These are phyloP conservation scores for Vaccinium corymbosum DNA, from an alignment of 148 eudicot genomes.

Conservation along the genomic window DNA sequence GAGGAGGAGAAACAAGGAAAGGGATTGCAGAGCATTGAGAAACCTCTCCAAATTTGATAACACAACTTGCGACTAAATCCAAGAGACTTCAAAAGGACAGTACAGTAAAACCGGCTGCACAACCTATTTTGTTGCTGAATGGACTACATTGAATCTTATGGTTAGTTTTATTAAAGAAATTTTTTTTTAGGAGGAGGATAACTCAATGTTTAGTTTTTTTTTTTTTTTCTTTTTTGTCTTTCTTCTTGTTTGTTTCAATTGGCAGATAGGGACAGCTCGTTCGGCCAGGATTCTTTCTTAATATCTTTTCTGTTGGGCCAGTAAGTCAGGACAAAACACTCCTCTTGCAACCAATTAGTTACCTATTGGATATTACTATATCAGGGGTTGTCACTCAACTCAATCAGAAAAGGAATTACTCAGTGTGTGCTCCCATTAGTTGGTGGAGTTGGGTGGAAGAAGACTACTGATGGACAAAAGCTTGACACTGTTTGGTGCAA, in stretches of 20 bases:
- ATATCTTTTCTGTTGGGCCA: background rate
- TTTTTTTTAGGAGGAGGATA: background rate
- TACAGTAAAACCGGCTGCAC: background rate
- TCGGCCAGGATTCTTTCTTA: background rate
- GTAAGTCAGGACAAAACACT: background rate
- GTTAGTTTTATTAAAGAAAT: background rate
- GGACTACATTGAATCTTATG: background rate
- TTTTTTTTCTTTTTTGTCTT: background rate
- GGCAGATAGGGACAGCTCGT: background rate
- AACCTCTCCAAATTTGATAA: background rate
- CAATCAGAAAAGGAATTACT: background rate
- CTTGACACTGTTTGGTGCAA: background rate
- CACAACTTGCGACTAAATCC: background rate
- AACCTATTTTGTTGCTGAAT: background rate
- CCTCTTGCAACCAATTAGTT: background rate
- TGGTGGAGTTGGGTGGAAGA: background rate
- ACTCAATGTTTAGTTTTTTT: background rate
- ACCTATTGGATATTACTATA: background rate
- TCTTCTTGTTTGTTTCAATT: background rate
- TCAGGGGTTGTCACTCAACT: background rate
- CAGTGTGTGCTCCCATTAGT: background rate
- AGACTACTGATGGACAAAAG: background rate
- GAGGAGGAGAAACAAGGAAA: background rate
- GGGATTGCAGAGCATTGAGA: background rate
- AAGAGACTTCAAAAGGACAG: background rate